Evolutionary conservation across 106 monocot species (phyloP), one percentile per base, ranked within the genome.

Genomic region (Platanthera zijinensis): DNA sequence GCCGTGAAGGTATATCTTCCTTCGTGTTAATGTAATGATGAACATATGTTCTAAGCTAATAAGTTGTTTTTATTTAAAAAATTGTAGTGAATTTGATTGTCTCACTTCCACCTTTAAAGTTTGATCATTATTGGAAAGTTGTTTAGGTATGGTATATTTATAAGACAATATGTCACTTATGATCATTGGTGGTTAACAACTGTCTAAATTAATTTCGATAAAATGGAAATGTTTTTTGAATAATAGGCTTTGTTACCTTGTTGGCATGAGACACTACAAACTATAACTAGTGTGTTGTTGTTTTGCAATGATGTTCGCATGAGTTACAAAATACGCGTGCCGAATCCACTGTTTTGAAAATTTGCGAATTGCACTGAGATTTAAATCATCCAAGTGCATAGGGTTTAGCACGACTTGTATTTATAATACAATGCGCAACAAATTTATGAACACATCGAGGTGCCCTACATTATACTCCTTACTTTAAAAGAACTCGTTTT

Each of bases 1-100:
- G 93, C 52, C 87, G 92, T 80, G 96, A 96, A 87, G 96, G 96
- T 96, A 82, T 48, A 19, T 12, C 32, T 59, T 59, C 5, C 19
- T 32, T 67, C 32, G 30, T 32, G 30, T 32, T 1, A 32, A 7
- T 32, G 11, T 8, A 67, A 67, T 10, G 4, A 67, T 21, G 7
- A 14, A 57, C 17, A 14, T 14, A 57, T 59, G 59, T 59, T 19
- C n/a, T 59, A 2, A 13, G 59, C 21, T 6, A 54, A 14, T 11
- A 18, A 59, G 59, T 59, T 59, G 19, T 19, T 59, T 59, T 18
- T 59, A 5, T n/a, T 59, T 59, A 21, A 59, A 59, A 59, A 18
- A 7, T 21, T 59, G 10, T 21, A 4, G 19, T 21, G 59, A 59
- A 7, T 21, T 59, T 59, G n/a, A 6, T 59, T 59, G 59, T 59